A percentile compares a stretch with the other conserved stretches of the same genome.
These are phyloP conservation scores for Salmacisia buchloeana DNA, from an alignment of 1,284 basidiomycete species.

Conservation along the genomic window DNA sequence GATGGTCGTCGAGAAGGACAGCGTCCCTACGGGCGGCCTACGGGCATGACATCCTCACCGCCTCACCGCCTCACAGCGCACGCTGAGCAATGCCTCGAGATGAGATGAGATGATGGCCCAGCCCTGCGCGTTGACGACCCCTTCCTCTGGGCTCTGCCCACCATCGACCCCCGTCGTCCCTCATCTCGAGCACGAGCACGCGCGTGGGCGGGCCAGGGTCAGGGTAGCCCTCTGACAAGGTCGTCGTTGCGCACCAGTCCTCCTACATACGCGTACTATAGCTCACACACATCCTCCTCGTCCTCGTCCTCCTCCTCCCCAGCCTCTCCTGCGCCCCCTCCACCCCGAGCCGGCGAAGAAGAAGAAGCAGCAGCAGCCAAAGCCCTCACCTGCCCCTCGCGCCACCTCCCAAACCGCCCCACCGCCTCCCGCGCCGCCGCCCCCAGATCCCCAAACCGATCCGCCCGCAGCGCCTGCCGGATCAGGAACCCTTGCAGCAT, in stretches of 20 bases:
- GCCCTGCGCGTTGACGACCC: no score
- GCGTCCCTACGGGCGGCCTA: no score
- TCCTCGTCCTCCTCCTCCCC: neutral
- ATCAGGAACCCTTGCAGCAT: slow-evolving; percentile 8
- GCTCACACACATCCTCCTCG: neutral
- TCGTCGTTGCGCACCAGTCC: neutral
- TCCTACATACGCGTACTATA: neutral
- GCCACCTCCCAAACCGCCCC: neutral
- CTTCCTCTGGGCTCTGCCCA: no score
- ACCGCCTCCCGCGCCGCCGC: neutral
- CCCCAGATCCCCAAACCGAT: slow-evolving; percentile 6
- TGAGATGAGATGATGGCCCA: no score
- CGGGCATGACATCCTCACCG: no score
- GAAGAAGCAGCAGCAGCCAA: no score
- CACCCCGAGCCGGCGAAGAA: neutral
- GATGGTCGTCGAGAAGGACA: no score
- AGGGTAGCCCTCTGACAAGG: neutral
- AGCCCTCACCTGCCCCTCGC: neutral
- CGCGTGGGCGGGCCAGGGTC: no score
- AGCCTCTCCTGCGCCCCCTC: neutral
- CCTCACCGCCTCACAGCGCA: no score
- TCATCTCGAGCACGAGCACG: no score
- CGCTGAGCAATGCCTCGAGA: no score
- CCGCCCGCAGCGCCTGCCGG: slow-evolving; percentile 1
- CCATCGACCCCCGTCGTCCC: no score